Evolutionary conservation across 352 stramenopile species (phyloP), one percentile per base, ranked within the genome.

Genomic region (Phytophthora gonapodyides): DNA sequence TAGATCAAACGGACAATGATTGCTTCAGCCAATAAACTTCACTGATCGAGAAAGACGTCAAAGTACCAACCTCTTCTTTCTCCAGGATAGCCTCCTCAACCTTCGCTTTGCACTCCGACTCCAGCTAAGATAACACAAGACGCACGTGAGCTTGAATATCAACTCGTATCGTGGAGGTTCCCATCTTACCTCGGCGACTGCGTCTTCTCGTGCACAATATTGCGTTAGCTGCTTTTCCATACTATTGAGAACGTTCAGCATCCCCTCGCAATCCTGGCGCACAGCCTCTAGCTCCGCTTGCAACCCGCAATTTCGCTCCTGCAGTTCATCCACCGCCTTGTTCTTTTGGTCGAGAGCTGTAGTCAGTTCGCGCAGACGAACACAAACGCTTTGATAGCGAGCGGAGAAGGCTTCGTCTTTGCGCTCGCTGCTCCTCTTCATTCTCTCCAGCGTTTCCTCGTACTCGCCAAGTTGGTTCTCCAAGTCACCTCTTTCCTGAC

Each of bases 171-270:
- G 15, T 21, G 24, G 3, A 10, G 48, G 19, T 12, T 51, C 48
- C n/a, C 8, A 24, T 30, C 53, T 24, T 54, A 91, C 84, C 73
- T 91, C 81, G 12, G 82, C 59, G 0, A 94, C 83, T 12, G 82
- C 80, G 17, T 93, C 83, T 60, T 94, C 85, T 13, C 85, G 67
- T 7, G 79, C 58, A 30, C 75, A 88, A 45, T 93, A 94, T 47
- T 92, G 81, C 19, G 73, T 88, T 17, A 94, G 55, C 52, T 93
- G 85, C 34, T 91, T 93, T 52, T 94, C 85, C 85, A 94, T 94
- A 16, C 71, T 82, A 17, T 75, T 89, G 43, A 94, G 77, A 30
- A 94, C 85, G n/a, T 78, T 76, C 3, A 94, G 47, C 82, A 94
- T 94, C 6, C 83, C 85, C 66, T 94, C 85, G 19, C 83, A 93